Base-by-base conservation (phyloP, 1,139 yeast genomes). In the Debaryomycetaceae sp. region DNA sequence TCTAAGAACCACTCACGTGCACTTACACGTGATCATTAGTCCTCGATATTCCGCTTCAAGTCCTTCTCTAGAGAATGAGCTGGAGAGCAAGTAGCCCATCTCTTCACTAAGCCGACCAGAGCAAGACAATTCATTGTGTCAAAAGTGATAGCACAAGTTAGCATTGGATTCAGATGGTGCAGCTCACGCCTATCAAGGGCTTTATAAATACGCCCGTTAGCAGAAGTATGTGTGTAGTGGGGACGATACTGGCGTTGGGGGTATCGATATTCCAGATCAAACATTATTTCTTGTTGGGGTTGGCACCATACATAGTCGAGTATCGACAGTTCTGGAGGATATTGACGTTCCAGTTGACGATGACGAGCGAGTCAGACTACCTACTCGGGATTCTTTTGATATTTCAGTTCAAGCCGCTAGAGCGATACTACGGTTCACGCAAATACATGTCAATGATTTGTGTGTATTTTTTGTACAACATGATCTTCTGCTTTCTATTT, bases 241-340 rank as follows among this genome's bases (percentile, higher is more conserved):
- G 74, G 2, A 64, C 83, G 2, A 52, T 67, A 0, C 39, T 67
- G 6, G 82, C 92, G 1, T 51, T 85, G 13, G 40, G 65, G 4
- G 66, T 82, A 3, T 78, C 89, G 5, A 63, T 85, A 4, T 56
- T 82, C 13, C 79, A 77, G 36, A 51, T 70, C 40, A 84, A 84
- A 55, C 79, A 81, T 44, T 54, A 71, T 36, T 78, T 80, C 47
- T 62, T 65, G 30, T 63, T 82, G 32, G 63, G 78, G 17, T 69
- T 82, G 34, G 77, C 73, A 37, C 92, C 92, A 4, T 80, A 77
- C 49, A 67, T 86, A 14, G 51, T 70, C 9, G 68, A 73, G 41
- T 84, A 86, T 70, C 51, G 61, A 36, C 94, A 86, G 51, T 81
- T 76, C 59, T 85, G 92, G 89, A 64, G 94, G 36, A 50, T 83